Evolutionary conservation across 352 stramenopile species (phyloP).

Genomic region (Pythium graminicola): DNA sequence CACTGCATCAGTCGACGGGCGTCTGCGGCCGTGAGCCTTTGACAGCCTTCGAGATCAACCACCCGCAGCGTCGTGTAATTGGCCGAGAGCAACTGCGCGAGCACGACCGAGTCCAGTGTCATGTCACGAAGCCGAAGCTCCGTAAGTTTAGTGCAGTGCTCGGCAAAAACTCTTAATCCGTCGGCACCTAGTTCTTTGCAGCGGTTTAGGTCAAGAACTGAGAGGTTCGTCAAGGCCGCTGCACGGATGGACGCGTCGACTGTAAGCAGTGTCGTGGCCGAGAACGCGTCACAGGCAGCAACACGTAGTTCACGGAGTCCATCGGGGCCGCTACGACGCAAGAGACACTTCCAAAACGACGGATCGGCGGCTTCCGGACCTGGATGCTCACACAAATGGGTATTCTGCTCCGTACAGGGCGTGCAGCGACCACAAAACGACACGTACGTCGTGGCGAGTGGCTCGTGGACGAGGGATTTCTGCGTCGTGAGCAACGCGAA

Average conservation of each 20-base stretch:
- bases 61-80: slow-evolving; percentile 50
- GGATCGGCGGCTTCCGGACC: slow-evolving; percentile 24
- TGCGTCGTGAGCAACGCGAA: slow-evolving; percentile 48
- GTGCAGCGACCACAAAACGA: slow-evolving; percentile 61
- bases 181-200: slow-evolving; percentile 37
- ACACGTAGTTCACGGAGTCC: slow-evolving; percentile 47
- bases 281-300: slow-evolving; percentile 44
- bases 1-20: slow-evolving; percentile 42
- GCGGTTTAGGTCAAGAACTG: slow-evolving; percentile 58
- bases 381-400: slow-evolving; percentile 45
- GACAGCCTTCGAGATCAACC: slow-evolving; percentile 70
- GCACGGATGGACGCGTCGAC: slow-evolving; percentile 18
- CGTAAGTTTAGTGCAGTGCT: slow-evolving; percentile 39
- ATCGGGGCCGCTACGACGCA: slow-evolving; percentile 27
- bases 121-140: slow-evolving; percentile 71
- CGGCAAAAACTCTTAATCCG: slow-evolving; percentile 29
- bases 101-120: slow-evolving; percentile 42
- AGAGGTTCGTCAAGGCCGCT: slow-evolving; percentile 32
- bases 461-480: slow-evolving; percentile 30
- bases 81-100: slow-evolving; percentile 37
- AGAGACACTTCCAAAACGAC: slow-evolving; percentile 54
- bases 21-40: slow-evolving; percentile 53
- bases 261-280: slow-evolving; percentile 27
- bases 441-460: slow-evolving; percentile 32
- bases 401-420: slow-evolving; percentile 37